Conservation (phyloP, 768 basidiomycete genomes). For the Lactarius akahatsu region DNA sequence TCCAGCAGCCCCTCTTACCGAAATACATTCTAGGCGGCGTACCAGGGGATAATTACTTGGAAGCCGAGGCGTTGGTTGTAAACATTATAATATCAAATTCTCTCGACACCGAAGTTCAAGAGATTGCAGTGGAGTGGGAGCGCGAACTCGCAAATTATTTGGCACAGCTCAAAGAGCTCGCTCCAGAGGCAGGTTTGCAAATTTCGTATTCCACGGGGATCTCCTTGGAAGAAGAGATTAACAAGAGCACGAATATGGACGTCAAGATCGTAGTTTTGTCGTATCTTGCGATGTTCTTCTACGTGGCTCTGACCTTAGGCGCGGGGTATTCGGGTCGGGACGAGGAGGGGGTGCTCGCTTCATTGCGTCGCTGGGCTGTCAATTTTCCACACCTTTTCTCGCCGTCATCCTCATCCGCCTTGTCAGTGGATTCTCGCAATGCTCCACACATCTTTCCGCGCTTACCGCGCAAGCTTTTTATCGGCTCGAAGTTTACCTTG, state of each 20-base stretch:
- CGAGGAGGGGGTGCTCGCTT: slow-evolving; percentile 58
- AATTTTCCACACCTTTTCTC: slow-evolving; percentile 65
- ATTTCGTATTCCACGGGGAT: slow-evolving; percentile 90
- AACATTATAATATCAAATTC: slow-evolving; percentile 89
- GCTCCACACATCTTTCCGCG: slow-evolving; percentile 60
- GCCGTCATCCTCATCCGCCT: slow-evolving; percentile 45
- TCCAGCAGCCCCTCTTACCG: slow-evolving; percentile 82
- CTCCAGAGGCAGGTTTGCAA: slow-evolving; percentile 62
- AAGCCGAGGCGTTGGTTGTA: slow-evolving; percentile 80
- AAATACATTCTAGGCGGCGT: slow-evolving; percentile 77
- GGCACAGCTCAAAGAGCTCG: slow-evolving; percentile 48
- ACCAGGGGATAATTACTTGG: slow-evolving; percentile 58
- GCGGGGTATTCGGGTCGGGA: slow-evolving; percentile 49
- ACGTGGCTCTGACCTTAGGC: slow-evolving; percentile 87
- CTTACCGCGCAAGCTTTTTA: slow-evolving; percentile 72
- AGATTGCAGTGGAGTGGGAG: slow-evolving; percentile 92
- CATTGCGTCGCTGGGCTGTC: slow-evolving; percentile 57
- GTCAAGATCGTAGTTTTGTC: slow-evolving; percentile 89
- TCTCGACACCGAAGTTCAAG: slow-evolving; percentile 58
- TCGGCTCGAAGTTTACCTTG: slow-evolving; percentile 85
- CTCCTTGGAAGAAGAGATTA: slow-evolving; percentile 94
- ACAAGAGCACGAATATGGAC: slow-evolving; percentile 95
- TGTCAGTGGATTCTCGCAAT: slow-evolving; percentile 56
- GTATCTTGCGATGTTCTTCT: slow-evolving; percentile 97
- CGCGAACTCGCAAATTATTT: slow-evolving; percentile 66